A percentile compares a stretch with the other conserved stretches of the same genome.
These are phyloP conservation scores for Penicillium sp. DNA, from an alignment of 2,329 filamentous ascomycete species.

Conservation along the genomic window DNA sequence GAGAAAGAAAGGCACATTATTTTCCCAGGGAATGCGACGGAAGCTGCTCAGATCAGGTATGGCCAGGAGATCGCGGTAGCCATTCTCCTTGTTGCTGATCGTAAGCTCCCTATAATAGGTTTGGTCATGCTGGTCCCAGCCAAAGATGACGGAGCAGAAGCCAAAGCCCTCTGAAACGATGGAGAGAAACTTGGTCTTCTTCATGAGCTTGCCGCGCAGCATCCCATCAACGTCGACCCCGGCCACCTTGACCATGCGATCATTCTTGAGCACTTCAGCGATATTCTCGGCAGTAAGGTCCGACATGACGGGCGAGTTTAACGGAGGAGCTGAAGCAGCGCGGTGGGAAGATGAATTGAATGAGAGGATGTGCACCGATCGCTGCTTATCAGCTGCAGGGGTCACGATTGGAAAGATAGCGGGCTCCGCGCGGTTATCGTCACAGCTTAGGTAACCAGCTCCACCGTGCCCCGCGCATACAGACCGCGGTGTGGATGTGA, in stretches of 20 bases:
- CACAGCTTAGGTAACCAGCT: constrained; percentile 16
- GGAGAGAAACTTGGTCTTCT: constrained; percentile 87
- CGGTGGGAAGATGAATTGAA: background rate
- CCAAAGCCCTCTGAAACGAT: constrained; percentile 78
- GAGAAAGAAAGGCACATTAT: constrained; percentile 78
- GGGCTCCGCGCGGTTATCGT: constrained; percentile 11
- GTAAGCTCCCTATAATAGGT: constrained; percentile 81
- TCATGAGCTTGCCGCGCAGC: constrained; percentile 82
- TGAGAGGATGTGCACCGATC: background rate
- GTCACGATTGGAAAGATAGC: background rate
- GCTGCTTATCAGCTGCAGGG: background rate
- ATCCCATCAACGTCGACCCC: constrained; percentile 84
- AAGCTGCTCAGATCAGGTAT: constrained; percentile 73
- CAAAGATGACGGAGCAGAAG: constrained; percentile 91
- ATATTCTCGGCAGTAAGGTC: constrained; percentile 58
- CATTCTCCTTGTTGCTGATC: constrained; percentile 86
- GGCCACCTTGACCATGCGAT: constrained; percentile 78
- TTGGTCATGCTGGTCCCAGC: constrained; percentile 95
- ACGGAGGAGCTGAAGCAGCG: background rate
- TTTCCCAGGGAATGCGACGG: constrained; percentile 85
- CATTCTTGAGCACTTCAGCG: constrained; percentile 61
- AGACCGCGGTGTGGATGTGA: background rate
- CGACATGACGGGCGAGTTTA: constrained; percentile 7
- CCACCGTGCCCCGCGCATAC: constrained; percentile 19
- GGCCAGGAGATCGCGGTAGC: constrained; percentile 80